phyloP scores from a whole-genome alignment of 1,284 basidiomycete genomes.

The Coniferiporia sulphurascens region DNA sequence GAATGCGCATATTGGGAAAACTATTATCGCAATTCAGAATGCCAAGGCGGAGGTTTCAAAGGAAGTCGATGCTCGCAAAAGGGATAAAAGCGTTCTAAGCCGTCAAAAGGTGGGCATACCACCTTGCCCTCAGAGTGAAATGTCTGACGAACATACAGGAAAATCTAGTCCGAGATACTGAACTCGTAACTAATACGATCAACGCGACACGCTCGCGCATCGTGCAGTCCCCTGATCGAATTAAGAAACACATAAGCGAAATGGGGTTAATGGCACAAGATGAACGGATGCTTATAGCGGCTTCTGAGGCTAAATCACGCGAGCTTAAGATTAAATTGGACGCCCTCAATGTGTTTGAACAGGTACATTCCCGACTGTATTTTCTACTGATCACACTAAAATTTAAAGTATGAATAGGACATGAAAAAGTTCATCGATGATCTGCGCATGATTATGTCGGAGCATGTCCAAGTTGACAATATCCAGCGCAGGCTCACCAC shows the following conservation, averaged over 20 bases:
- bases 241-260: conserved; percentile 70
- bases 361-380: conserved; percentile 36
- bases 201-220: conserved; percentile 63
- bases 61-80: conserved; percentile 63
- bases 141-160: conserved; percentile 37
- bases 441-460: conserved; percentile 66
- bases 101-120: conserved; percentile 44
- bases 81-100: conserved; percentile 54
- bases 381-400: background rate
- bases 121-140: conserved; percentile 3
- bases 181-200: conserved; percentile 54
- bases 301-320: conserved; percentile 65
- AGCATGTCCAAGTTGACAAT: conserved; percentile 55
- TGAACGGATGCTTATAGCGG: conserved; percentile 54
- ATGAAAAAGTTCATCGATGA: conserved; percentile 63
- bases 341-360: conserved; percentile 68
- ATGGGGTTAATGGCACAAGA: conserved; percentile 61
- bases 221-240: conserved; percentile 83
- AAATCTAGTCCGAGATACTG: conserved; percentile 50
- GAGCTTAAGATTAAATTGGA: conserved; percentile 74
- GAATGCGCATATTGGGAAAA: conserved; percentile 57
- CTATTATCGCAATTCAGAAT: conserved; percentile 63
- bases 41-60: conserved; percentile 53
- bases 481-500: conserved; percentile 61
- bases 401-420: conserved; percentile 40